phyloP scores from a whole-genome alignment of 75 land plant genomes.

The Selaginella tamariscina region DNA sequence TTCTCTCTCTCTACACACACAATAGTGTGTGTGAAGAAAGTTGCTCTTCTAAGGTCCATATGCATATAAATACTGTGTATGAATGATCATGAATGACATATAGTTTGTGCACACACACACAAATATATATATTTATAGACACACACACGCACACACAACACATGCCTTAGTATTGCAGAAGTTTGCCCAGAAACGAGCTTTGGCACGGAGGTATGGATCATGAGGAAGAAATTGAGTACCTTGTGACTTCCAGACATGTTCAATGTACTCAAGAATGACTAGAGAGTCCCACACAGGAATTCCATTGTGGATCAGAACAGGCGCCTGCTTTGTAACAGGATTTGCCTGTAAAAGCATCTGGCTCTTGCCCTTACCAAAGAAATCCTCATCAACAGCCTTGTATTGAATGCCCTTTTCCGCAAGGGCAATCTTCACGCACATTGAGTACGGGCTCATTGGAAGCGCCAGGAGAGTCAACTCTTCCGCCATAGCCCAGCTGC shows the following conservation, averaged over 20 bases:
- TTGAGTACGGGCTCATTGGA: conserved; percentile 17
- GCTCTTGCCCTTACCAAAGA: conserved; percentile 15
- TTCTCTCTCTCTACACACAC: too few species aligned
- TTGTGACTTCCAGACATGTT: conserved; percentile 27
- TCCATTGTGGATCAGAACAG: conserved; percentile 24
- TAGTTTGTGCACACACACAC: too few species aligned
- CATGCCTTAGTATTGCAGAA: too few species aligned
- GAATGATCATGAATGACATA: too few species aligned
- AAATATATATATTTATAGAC: too few species aligned
- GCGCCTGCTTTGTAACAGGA: conserved; percentile 18
- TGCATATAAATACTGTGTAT: too few species aligned
- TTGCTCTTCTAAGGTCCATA: too few species aligned
- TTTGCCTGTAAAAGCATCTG: conserved; percentile 13
- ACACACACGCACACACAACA: too few species aligned
- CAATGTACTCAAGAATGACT: conserved; percentile 22
- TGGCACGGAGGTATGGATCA: too few species aligned
- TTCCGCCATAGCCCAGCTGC: neutral
- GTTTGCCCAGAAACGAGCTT: too few species aligned
- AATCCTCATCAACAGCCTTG: conserved; percentile 13
- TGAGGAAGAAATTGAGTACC: too few species aligned
- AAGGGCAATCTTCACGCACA: conserved; percentile 12
- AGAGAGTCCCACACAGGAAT: conserved; percentile 20
- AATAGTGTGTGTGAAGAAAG: too few species aligned
- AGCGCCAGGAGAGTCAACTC: conserved; percentile 15
- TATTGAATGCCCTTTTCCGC: conserved; percentile 14